Evolutionary conservation across 2,329 filamentous ascomycete genomes (phyloP).

Genomic region (Meredithiella fracta): DNA sequence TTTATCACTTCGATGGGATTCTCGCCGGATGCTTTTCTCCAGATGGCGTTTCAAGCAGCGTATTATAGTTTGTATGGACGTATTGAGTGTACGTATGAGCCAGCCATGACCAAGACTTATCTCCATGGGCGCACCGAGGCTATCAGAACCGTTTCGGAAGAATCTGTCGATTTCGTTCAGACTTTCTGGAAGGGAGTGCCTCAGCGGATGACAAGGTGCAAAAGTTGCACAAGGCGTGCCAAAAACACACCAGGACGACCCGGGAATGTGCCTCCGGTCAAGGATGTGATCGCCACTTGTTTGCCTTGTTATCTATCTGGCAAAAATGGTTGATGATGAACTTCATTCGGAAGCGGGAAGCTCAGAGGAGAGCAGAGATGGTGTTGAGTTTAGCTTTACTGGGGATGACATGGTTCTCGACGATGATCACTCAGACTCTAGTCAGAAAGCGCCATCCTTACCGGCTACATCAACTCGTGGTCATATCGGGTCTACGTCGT

Average conservation of each 20-base stretch:
- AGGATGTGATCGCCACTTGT: slow-evolving; percentile 83
- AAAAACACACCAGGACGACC: slow-evolving; percentile 65
- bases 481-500: too few relatives aligned
- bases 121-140: slow-evolving; percentile 91
- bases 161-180: slow-evolving; percentile 75
- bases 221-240: slow-evolving; percentile 64
- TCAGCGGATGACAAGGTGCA: slow-evolving; percentile 71
- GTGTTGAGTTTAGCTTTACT: slow-evolving; percentile 1
- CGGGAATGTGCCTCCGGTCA: slow-evolving; percentile 76
- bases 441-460: neutral
- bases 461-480: slow-evolving; percentile 26
- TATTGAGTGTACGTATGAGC: slow-evolving; percentile 90
- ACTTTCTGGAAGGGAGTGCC: slow-evolving; percentile 83
- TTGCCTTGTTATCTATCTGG: slow-evolving; percentile 89
- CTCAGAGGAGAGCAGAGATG: slow-evolving; percentile 36
- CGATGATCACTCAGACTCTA: neutral
- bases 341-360: slow-evolving; percentile 36
- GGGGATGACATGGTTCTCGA: neutral
- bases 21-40: slow-evolving; percentile 91
- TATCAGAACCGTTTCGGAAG: slow-evolving; percentile 67
- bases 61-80: slow-evolving; percentile 94
- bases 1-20: slow-evolving; percentile 96
- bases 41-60: slow-evolving; percentile 97
- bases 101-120: slow-evolving; percentile 92
- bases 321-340: slow-evolving; percentile 73